phyloP scores from a whole-genome alignment of 163 green algal genomes.

The Chloromonas sp. region DNA sequence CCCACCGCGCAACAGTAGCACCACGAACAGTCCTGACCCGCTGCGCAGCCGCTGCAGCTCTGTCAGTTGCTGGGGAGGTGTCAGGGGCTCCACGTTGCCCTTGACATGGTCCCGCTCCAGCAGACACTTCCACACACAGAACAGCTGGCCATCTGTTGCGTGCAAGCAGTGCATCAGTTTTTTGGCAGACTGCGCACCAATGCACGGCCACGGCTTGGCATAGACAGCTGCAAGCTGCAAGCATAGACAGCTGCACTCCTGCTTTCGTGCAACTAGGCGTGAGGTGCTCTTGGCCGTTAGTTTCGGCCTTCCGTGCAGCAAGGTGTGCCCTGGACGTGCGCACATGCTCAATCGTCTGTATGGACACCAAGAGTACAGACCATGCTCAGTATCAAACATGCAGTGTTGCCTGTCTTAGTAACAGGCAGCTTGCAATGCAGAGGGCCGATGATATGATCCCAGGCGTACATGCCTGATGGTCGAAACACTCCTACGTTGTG shows the following conservation, averaged over 20 bases:
- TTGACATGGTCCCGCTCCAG: slow-evolving; percentile 36
- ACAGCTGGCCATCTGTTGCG: slow-evolving; percentile 39
- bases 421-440: too few species aligned
- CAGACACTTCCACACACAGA: slow-evolving; percentile 60
- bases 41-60: slow-evolving; percentile 37
- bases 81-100: slow-evolving; percentile 4
- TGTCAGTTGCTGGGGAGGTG: slow-evolving; percentile 20
- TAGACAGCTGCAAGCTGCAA: neutral
- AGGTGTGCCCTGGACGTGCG: too few species aligned
- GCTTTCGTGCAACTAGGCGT: too few species aligned
- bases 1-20: slow-evolving; percentile 75
- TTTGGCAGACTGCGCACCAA: neutral
- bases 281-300: too few species aligned
- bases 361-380: too few species aligned
- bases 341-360: too few species aligned
- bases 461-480: too few species aligned
- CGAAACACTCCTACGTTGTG: too few species aligned
- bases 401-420: too few species aligned
- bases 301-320: too few species aligned
- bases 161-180: neutral
- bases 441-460: too few species aligned
- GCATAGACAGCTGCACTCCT: neutral
- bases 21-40: slow-evolving; percentile 46
- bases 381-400: too few species aligned
- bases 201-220: neutral